phyloP scores from a whole-genome alignment of 441 rosid genomes.

The Adansonia rubrostipa region DNA sequence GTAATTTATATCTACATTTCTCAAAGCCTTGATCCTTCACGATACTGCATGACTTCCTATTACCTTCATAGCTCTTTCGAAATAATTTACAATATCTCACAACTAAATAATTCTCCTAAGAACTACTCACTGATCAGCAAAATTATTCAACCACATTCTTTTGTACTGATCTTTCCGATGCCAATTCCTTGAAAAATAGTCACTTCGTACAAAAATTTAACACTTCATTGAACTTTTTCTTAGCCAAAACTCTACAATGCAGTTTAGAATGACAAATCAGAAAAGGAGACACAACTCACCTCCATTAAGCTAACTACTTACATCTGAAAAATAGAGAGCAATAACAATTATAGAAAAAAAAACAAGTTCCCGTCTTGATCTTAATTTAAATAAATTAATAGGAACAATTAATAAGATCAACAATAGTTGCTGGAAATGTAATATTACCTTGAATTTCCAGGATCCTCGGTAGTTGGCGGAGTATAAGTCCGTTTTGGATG shows the following conservation, averaged over 20 bases:
- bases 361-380: neutral
- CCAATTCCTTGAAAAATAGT: neutral
- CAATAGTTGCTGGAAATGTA: neutral
- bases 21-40: neutral
- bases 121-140: neutral
- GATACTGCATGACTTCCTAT: neutral
- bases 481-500: constrained; percentile 69
- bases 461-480: constrained; percentile 91
- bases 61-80: neutral
- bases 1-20: neutral
- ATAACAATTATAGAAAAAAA: too few species aligned
- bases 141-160: neutral
- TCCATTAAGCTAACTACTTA: constrained; percentile 16
- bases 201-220: neutral
- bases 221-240: neutral
- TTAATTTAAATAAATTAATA: neutral
- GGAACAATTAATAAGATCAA: neutral
- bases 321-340: too few species aligned
- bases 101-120: constrained; percentile 1
- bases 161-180: neutral
- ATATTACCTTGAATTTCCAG: constrained; percentile 73
- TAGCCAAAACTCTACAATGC: constrained; percentile 11
- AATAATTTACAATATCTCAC: neutral
- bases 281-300: constrained; percentile 13
- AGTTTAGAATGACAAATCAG: neutral